Evolutionary conservation across 2,329 filamentous ascomycete genomes (phyloP), one percentile per base, ranked within the genome.

Genomic region (Apiospora sp.): DNA sequence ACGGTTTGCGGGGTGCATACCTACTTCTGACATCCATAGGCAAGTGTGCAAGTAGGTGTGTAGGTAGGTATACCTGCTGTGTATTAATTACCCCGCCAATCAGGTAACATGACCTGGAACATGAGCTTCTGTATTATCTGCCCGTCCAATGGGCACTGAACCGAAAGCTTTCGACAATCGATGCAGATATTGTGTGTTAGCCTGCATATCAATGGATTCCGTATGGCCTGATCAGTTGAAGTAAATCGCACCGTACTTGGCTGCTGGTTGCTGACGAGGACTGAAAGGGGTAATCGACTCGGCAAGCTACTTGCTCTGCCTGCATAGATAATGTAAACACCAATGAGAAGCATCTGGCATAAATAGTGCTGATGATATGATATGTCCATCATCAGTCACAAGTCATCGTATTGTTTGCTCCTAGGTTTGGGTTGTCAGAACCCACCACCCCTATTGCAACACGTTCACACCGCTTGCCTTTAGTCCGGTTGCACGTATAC

Each of bases 31-130:
- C 37, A 41, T 2, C 6, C 37, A 41, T 10, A 41, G 37, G 10
- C 10, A 10, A 41, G 27, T 2, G 27, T 30, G 27, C 27, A 30
- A 30, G 27, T 30, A 30, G 27, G 37, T 41, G 1, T 2, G 37
- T 41, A 41, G 37, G 37, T 41, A 41, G 7, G 16, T n/a, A 16
- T 10, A 13, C 19, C n/a, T 12, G 10, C 5, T 48, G 27, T 8
- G n/a, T 37, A 64, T 64, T 64, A 64, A 64, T 64, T 64, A 64
- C 58, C 58, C 58, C 58, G 34, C 58, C 58, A 64, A 64, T 64
- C 58, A 64, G 19, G 22, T n/a, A n/a, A 22, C 58, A 37, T 58
- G 30, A 10, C 24, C 27, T 7, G 37, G 8, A 22, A 34, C 19
- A 12, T 49, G 46, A 10, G 46, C 7, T n/a, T 49, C 46, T n/a